Base-by-base conservation (phyloP, 2,329 filamentous ascomycete species). In the Aulographum hederae region DNA sequence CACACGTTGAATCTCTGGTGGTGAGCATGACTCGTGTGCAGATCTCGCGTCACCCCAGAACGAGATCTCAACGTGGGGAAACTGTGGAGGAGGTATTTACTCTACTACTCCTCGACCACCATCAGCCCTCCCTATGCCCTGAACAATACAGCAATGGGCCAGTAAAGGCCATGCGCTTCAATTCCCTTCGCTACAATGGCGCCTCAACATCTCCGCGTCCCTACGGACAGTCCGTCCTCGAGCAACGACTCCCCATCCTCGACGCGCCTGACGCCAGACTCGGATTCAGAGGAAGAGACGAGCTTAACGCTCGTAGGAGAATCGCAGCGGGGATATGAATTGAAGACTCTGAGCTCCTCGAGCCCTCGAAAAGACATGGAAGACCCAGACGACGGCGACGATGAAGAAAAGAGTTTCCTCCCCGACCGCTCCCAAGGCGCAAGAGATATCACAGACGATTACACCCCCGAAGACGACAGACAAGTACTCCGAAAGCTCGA, bases 401-500 rank as follows among this genome's bases (percentile, higher is more conserved):
- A n/a, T 25, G 21, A n/a, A n/a, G n/a, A n/a, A n/a, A n/a, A n/a
- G n/a, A n/a, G n/a, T n/a, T n/a, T n/a, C n/a, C n/a, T 23, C n/a
- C n/a, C n/a, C n/a, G n/a, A n/a, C 20, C 6, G 20, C 6, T 16
- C 6, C 14, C 26, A 13, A 28, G 6, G 6, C 26, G 11, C 26
- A 28, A 28, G 26, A 28, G 6, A 44, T 41, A 10, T 47, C 31
- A 46, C 60, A 60, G 60, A 61, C 38, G 57, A 53, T 26, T 73
- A 60, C 41, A 60, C 63, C 4, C 64, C 64, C 42, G 52, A 57
- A 19, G 43, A 40, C 29, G 43, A 42, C 10, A 68, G 59, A 46
- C 64, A 56, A 26, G 79, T 89, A 43, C 69, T 84, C 26, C 62
- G 65, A 34, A n/a, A 28, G 54, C 71, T 93, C 41, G 84, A 93